Evolutionary conservation across 192 early-diverging fungal species (phyloP).

Genomic region (Funneliformis mosseae): DNA sequence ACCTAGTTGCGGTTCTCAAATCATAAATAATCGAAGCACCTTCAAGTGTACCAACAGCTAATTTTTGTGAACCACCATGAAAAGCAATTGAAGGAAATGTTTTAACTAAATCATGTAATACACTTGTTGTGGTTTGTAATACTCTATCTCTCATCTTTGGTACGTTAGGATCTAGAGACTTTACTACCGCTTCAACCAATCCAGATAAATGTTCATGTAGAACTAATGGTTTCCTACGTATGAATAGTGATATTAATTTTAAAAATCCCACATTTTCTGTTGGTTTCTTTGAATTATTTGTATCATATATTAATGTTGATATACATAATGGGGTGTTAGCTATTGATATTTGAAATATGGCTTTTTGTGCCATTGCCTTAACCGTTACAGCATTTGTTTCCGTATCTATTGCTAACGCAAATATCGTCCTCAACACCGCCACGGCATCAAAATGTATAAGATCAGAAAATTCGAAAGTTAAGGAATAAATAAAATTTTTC

Average conservation of each 20-base stretch:
- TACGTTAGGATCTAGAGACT: slow-evolving; percentile 78
- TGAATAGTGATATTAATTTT: slow-evolving; percentile 73
- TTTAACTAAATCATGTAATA: slow-evolving; percentile 63
- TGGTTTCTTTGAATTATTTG: slow-evolving; percentile 64
- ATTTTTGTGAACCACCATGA: slow-evolving; percentile 69
- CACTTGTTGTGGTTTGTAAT: slow-evolving; percentile 58
- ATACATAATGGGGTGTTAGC: slow-evolving; percentile 70
- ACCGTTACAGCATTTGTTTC: slow-evolving; percentile 41
- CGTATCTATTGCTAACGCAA: slow-evolving; percentile 54
- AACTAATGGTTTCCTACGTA: slow-evolving; percentile 73
- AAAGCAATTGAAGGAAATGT: slow-evolving; percentile 76
- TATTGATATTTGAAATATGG: slow-evolving; percentile 72
- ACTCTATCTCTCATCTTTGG: slow-evolving; percentile 71
- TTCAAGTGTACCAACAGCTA: slow-evolving; percentile 77
- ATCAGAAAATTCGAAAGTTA: background rate
- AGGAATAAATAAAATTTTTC: slow-evolving; percentile 1
- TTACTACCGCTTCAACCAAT: slow-evolving; percentile 79
- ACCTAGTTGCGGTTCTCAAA: slow-evolving; percentile 77
- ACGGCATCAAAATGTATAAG: slow-evolving; percentile 58
- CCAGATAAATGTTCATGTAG: slow-evolving; percentile 61
- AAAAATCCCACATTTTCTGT: slow-evolving; percentile 61
- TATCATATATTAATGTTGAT: slow-evolving; percentile 73
- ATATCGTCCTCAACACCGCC: slow-evolving; percentile 61
- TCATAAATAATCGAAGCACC: slow-evolving; percentile 80
- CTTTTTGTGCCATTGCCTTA: slow-evolving; percentile 63